These are phyloP conservation scores for Camelina sativa DNA, from an alignment of 345 rosid genomes.

Conservation along the genomic window DNA sequence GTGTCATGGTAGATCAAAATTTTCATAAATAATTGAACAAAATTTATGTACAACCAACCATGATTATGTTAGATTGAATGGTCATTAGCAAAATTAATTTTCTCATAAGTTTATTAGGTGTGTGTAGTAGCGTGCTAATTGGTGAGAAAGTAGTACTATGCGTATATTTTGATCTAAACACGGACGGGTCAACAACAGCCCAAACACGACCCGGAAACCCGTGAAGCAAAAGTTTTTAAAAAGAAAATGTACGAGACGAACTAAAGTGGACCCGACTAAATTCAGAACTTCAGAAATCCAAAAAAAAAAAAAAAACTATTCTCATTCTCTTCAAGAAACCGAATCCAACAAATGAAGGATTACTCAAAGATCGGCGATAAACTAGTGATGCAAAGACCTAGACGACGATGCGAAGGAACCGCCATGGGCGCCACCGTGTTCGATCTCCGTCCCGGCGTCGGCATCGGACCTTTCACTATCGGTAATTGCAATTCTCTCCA, in stretches of 20 bases:
- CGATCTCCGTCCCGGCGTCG: conserved; percentile 93
- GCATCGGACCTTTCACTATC: conserved; percentile 88
- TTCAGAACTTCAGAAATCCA: conserved; percentile 7
- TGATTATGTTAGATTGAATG: no score
- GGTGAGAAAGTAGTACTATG: background rate
- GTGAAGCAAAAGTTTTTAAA: conserved; percentile 6
- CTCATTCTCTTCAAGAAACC: conserved; percentile 22
- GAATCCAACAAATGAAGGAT: conserved; percentile 32
- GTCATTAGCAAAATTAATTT: no score
- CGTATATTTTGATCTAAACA: no score
- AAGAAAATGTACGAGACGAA: background rate
- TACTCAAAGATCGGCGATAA: conserved; percentile 42
- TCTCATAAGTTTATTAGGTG: no score
- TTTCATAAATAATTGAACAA: no score
- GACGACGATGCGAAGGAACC: conserved; percentile 92
- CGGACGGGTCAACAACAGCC: conserved; percentile 15
- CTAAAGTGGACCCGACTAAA: conserved; percentile 1
- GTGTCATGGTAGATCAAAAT: no score
- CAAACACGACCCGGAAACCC: conserved; percentile 12
- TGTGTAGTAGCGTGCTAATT: no score
- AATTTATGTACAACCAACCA: no score
- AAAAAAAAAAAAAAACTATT: background rate
- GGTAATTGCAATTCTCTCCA: conserved; percentile 51
- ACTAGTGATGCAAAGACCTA: conserved; percentile 60
- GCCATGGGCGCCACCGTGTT: conserved; percentile 96